Percentiles rank a stretch among this genome's conserved stretches.
Conservation (phyloP, 1,284 basidiomycete genomes). For the Pseudomicrostroma phylloplanum region DNA sequence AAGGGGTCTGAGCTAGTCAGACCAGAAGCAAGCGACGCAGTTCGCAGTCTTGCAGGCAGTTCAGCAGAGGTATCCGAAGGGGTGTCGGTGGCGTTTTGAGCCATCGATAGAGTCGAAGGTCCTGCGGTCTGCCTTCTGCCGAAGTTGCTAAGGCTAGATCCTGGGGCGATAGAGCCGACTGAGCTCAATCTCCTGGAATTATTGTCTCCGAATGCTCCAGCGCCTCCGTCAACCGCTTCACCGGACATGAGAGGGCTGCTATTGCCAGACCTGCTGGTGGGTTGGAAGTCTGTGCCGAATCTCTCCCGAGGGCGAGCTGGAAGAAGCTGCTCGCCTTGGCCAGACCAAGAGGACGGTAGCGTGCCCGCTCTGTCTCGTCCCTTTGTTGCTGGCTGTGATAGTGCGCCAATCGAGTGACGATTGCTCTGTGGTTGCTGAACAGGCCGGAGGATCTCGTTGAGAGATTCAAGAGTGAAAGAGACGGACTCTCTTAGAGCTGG, state of each 20-base stretch:
- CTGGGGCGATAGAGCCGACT: not conserved
- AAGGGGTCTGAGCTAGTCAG: not conserved
- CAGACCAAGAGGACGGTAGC: constrained; percentile 35
- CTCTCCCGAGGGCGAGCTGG: not conserved
- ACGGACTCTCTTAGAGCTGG: constrained; percentile 2
- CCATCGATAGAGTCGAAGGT: not conserved
- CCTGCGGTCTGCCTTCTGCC: not conserved
- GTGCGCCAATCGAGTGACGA: not conserved
- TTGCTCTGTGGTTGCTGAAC: not conserved
- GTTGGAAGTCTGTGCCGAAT: not conserved
- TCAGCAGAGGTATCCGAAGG: not conserved
- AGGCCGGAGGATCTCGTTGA: not conserved
- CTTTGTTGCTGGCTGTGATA: not conserved
- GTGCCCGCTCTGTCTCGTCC: constrained; percentile 37
- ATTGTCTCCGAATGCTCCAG: not conserved
- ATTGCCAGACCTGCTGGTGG: not conserved
- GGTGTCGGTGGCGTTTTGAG: constrained; percentile 23
- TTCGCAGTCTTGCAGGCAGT: not conserved
- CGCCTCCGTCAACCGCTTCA: not conserved
- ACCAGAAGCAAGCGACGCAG: not conserved
- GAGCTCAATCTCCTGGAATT: not conserved
- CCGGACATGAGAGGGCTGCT: constrained; percentile 3
- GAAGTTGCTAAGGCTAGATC: not conserved
- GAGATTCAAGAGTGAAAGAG: not conserved
- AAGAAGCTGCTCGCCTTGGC: constrained; percentile 3